These are phyloP conservation scores for Phaeolepiota aurea DNA, from an alignment of 768 basidiomycete genomes.

Conservation along the genomic window DNA sequence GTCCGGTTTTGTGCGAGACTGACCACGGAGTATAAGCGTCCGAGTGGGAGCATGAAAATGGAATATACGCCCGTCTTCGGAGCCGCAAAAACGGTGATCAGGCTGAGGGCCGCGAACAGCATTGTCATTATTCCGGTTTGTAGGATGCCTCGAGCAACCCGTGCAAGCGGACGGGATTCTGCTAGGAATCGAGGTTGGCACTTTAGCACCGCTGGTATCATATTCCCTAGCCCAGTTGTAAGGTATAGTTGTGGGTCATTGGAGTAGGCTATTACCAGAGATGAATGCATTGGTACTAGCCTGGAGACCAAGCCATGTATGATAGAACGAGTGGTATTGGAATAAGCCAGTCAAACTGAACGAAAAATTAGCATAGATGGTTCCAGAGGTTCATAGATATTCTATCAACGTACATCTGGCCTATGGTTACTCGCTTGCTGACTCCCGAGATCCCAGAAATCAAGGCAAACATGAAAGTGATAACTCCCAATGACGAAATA, in stretches of 20 bases:
- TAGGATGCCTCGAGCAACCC: slow-evolving; percentile 23
- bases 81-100: slow-evolving; percentile 19
- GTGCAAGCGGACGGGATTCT: too few species aligned
- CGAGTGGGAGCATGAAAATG: slow-evolving; percentile 30
- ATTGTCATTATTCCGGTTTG: slow-evolving; percentile 26
- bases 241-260: too few species aligned
- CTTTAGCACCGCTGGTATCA: too few species aligned
- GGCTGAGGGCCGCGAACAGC: slow-evolving; percentile 24
- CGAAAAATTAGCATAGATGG: too few species aligned
- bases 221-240: too few species aligned
- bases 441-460: slow-evolving; percentile 8
- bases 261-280: background rate
- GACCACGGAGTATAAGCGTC: slow-evolving; percentile 34
- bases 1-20: slow-evolving; percentile 5
- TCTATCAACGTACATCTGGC: slow-evolving; percentile 12
- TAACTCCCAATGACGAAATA: slow-evolving; percentile 2
- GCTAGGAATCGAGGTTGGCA: too few species aligned
- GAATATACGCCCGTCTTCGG: slow-evolving; percentile 22
- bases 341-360: too few species aligned
- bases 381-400: too few species aligned
- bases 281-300: slow-evolving; percentile 6
- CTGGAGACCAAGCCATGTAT: slow-evolving; percentile 7
- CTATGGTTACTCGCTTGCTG: slow-evolving; percentile 7
- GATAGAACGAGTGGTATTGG: too few species aligned
- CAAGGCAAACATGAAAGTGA: slow-evolving; percentile 9